phyloP scores from a whole-genome alignment of 371 early-diverging fungal genomes.

The Mucor mucedo region DNA sequence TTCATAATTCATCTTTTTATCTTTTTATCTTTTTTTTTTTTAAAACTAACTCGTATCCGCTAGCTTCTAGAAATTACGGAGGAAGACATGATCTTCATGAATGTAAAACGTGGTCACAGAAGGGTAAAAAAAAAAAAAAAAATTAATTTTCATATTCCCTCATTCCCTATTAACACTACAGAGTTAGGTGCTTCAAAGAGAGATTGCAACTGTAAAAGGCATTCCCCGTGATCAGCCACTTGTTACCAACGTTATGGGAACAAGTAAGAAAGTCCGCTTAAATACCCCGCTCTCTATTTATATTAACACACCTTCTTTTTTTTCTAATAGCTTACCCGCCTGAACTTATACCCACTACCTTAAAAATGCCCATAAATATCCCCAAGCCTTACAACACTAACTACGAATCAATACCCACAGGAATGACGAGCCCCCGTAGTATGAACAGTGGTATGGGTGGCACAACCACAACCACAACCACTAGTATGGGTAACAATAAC shows the following conservation, averaged over 20 bases:
- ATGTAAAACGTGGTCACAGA: conserved; percentile 53
- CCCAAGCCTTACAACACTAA: background rate
- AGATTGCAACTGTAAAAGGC: conserved; percentile 48
- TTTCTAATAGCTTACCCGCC: conserved; percentile 12
- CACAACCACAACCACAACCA: too few species aligned
- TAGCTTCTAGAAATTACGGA: conserved; percentile 50
- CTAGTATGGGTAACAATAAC: too few species aligned
- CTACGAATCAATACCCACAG: background rate
- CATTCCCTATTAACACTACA: too few species aligned
- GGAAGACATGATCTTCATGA: conserved; percentile 44
- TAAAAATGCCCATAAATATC: conserved; percentile 6
- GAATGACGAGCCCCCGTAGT: conserved; percentile 26
- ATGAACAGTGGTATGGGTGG: conserved; percentile 27
- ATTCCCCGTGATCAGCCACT: conserved; percentile 37
- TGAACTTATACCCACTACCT: conserved; percentile 1
- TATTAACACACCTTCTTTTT: background rate
- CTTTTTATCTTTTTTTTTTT: conserved; percentile 5
- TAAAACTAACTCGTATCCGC: conserved; percentile 12
- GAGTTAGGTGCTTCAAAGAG: conserved; percentile 48
- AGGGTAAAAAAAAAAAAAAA: conserved; percentile 32
- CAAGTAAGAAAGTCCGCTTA: conserved; percentile 16
- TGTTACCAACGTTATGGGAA: conserved; percentile 21
- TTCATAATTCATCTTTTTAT: background rate
- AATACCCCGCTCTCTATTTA: background rate
- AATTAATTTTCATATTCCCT: too few species aligned